A percentile compares a stretch with the other conserved stretches of the same genome.
Conservation (phyloP, 2,329 filamentous ascomycete species). For the Aschersonia sp. region DNA sequence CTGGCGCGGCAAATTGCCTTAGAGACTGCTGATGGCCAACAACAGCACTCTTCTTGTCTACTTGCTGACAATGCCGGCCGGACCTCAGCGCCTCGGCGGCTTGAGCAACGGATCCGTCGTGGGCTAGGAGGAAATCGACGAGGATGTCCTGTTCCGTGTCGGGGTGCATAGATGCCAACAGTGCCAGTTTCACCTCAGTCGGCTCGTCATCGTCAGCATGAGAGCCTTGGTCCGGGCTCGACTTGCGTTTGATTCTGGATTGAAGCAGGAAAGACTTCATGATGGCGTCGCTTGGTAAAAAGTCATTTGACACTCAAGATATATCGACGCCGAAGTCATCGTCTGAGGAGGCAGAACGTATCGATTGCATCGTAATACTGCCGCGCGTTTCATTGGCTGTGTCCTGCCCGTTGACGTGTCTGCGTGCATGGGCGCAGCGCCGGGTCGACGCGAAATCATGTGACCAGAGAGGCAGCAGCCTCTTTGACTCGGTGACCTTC, state of each 20-base stretch:
- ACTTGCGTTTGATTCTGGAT: slow-evolving; percentile 29
- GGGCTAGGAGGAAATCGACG: slow-evolving; percentile 64
- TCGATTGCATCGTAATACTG: too few species aligned
- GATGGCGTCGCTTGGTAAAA: background rate
- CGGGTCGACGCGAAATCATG: background rate
- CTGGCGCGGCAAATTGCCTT: slow-evolving; percentile 28
- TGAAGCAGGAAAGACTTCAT: slow-evolving; percentile 42
- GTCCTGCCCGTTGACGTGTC: background rate
- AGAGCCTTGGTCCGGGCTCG: slow-evolving; percentile 12
- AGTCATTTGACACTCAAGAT: too few species aligned
- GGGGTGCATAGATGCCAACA: slow-evolving; percentile 66
- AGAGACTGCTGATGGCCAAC: slow-evolving; percentile 51
- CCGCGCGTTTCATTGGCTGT: too few species aligned
- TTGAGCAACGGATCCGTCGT: slow-evolving; percentile 60
- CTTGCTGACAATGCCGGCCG: slow-evolving; percentile 1
- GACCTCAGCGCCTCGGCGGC: slow-evolving; percentile 42
- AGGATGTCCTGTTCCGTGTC: slow-evolving; percentile 48
- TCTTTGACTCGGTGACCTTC: background rate
- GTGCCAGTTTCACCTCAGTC: slow-evolving; percentile 79
- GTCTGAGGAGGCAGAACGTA: too few species aligned
- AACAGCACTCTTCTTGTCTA: slow-evolving; percentile 19
- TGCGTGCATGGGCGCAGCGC: background rate
- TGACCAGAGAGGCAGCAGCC: background rate
- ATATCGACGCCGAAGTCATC: too few species aligned
- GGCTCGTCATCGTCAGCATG: slow-evolving; percentile 33